Evolutionary conservation across 2,329 filamentous ascomycete genomes (phyloP).

Genomic region (Clonostachys rosea): DNA sequence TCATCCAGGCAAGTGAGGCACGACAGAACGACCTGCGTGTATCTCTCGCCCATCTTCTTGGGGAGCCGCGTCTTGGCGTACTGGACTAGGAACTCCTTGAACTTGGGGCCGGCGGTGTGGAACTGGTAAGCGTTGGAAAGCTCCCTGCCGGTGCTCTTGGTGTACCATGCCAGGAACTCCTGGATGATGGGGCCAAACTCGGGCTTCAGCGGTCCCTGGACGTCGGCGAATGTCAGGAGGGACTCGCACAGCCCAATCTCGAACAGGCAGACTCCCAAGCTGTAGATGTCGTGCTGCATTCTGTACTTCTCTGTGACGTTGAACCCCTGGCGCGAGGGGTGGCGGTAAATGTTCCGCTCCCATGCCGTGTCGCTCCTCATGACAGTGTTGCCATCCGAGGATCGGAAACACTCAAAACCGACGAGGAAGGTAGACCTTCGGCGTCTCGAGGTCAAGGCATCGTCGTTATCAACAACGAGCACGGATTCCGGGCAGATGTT

Average conservation of each 20-base stretch:
- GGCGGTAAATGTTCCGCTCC: neutral
- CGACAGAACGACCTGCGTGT: constrained; percentile 22
- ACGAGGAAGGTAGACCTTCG: neutral
- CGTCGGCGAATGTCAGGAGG: neutral
- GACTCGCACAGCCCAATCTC: too few relatives aligned
- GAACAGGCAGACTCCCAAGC: neutral
- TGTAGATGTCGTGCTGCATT: neutral
- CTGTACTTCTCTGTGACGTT: neutral
- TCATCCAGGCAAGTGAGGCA: constrained; percentile 24
- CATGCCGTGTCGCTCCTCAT: neutral
- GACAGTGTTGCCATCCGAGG: neutral
- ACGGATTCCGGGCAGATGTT: neutral
- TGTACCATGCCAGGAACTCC: neutral
- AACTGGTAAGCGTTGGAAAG: too few relatives aligned
- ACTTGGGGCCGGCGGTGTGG: too few relatives aligned
- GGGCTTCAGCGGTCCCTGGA: neutral
- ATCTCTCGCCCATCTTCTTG: constrained; percentile 18
- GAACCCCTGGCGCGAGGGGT: neutral
- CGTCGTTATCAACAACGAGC: neutral
- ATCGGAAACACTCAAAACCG: neutral
- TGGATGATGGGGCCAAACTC: neutral
- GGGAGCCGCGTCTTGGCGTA: too few relatives aligned
- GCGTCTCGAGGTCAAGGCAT: too few relatives aligned
- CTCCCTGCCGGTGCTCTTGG: too few relatives aligned
- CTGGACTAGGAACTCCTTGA: too few relatives aligned